Evolutionary conservation across 2,329 filamentous ascomycete species (phyloP), one percentile per base, ranked within the genome.

Genomic region (Cladorrhinum sp.): DNA sequence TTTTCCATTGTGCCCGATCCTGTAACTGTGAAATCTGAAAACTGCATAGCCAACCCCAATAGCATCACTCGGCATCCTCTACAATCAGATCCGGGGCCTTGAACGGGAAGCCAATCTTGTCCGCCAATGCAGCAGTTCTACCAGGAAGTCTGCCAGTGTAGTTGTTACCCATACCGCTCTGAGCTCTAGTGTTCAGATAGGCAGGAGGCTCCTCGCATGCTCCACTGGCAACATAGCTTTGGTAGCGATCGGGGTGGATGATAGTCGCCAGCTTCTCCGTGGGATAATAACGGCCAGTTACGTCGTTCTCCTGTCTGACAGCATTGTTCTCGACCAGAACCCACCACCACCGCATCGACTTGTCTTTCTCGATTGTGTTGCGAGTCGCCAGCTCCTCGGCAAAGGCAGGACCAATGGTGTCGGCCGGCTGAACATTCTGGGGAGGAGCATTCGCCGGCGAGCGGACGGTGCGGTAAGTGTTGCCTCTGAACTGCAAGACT

Each of bases 211-310:
- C 78, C 30, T 76, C 74, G 26, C 82, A 70, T 36, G 73, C 68
- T 46, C 76, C 76, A 39, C 73, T 70, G 23, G 71, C 67, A 33
- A 79, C 64, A 16, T 75, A 73, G 3, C 71, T 70, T 46, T 77
- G 70, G 61, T 77, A 78, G 4, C 70, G 71, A 1, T 67, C 68
- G 9, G 74, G 73, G 46, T 81, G 75, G 57, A 85, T 72, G 58
- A 84, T 77, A 16, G 77, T 76, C 71, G 83, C 79, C 36, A 86
- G 74, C 61, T 77, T 75, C 60, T 78, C 73, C n/a, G 80, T 81
- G 16, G 83, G 80, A 72, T 86, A 86, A 72, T 85, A 85, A n/a
- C 83, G 76, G 55, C 83, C 83, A 60, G 77, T 75, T 55, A 86
- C 75, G 21, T 75, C 74, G 14, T 70, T 68, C 66, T 84, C 82